phyloP scores from a whole-genome alignment of 306 rosid genomes.

The Potentilla sterilis region DNA sequence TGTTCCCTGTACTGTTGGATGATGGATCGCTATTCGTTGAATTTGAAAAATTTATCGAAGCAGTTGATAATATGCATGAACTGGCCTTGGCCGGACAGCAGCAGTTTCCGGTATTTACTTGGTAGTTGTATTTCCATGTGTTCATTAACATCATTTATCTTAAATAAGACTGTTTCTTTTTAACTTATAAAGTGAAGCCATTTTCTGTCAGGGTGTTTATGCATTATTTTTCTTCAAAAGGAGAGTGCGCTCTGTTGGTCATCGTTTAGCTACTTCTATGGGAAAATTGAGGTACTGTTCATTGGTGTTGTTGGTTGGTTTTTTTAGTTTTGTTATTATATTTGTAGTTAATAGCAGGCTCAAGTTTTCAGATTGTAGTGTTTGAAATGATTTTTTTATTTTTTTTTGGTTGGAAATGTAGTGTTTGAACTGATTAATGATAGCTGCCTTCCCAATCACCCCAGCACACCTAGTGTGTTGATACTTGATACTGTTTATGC shows the following conservation, averaged over 20 bases:
- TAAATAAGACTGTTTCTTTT: not conserved
- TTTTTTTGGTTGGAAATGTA: too few relatives aligned
- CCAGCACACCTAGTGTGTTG: not conserved
- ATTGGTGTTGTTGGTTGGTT: not conserved
- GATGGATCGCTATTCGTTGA: constrained; percentile 68
- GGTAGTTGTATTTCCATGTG: constrained; percentile 16
- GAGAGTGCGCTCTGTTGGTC: constrained; percentile 92
- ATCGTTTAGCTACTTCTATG: constrained; percentile 85
- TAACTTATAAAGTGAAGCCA: constrained; percentile 20
- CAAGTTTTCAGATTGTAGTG: not conserved
- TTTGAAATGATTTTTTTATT: not conserved
- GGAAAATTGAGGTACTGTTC: constrained; percentile 74
- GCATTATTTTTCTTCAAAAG: constrained; percentile 87
- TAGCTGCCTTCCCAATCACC: not conserved
- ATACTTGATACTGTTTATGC: not conserved
- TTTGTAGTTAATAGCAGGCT: not conserved
- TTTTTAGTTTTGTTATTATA: not conserved
- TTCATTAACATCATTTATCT: constrained; percentile 1
- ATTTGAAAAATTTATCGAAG: constrained; percentile 90
- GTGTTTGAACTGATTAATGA: not conserved
- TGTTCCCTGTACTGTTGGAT: constrained; percentile 79
- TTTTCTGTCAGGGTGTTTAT: constrained; percentile 76
- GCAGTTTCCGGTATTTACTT: constrained; percentile 77
- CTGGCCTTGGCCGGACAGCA: constrained; percentile 85
- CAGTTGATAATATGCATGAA: constrained; percentile 81